These are phyloP conservation scores for Gnomoniopsis sp. DNA, from an alignment of 2,329 filamentous ascomycete species.

Conservation along the genomic window DNA sequence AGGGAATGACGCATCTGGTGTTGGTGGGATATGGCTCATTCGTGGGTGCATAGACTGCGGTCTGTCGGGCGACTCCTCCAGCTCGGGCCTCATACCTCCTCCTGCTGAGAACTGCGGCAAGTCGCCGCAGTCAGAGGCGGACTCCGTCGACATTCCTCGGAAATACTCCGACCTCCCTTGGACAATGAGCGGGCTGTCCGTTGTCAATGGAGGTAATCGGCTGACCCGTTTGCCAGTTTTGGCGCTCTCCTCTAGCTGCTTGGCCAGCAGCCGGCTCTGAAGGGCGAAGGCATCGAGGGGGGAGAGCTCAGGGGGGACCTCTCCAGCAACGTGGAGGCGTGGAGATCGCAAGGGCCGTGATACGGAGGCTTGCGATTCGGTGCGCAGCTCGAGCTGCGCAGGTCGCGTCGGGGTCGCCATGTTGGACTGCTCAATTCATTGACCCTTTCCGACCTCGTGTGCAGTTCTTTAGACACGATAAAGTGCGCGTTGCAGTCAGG, in stretches of 20 bases:
- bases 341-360: conserved; percentile 65
- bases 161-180: conserved; percentile 79
- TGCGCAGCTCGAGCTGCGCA: conserved; percentile 56
- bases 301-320: conserved; percentile 84
- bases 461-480: neutral
- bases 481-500: neutral
- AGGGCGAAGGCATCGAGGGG: conserved; percentile 93
- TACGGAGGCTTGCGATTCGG: conserved; percentile 51
- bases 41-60: conserved; percentile 73
- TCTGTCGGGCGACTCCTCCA: conserved; percentile 56
- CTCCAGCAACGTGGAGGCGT: conserved; percentile 72
- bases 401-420: conserved; percentile 53
- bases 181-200: conserved; percentile 73
- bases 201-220: conserved; percentile 76
- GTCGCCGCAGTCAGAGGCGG: conserved; percentile 45
- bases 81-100: conserved; percentile 49
- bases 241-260: conserved; percentile 77
- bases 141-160: conserved; percentile 67
- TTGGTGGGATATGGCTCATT: conserved; percentile 61
- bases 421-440: conserved; percentile 21
- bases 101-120: conserved; percentile 36
- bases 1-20: conserved; percentile 43
- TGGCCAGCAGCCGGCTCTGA: conserved; percentile 83
- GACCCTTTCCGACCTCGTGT: neutral
- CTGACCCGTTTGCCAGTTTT: conserved; percentile 77